These are phyloP conservation scores for Bacidia gigantensis DNA, from an alignment of 495 filamentous ascomycete species.

Conservation along the genomic window DNA sequence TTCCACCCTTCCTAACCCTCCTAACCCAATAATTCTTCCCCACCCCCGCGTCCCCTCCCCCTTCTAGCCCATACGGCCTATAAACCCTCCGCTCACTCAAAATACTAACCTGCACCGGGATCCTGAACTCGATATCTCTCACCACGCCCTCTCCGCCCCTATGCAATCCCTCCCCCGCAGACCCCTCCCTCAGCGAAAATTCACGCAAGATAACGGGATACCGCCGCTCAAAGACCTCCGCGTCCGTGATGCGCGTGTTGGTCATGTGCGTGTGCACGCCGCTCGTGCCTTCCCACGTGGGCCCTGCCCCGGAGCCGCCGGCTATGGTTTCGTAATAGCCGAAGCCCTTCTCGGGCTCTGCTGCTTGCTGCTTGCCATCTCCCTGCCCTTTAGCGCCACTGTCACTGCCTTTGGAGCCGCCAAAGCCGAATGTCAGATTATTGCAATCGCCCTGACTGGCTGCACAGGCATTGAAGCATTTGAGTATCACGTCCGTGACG, in stretches of 20 bases:
- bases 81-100: slow-evolving; percentile 78
- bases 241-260: slow-evolving; percentile 95
- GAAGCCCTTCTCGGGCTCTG: slow-evolving; percentile 75
- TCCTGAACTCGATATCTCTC: slow-evolving; percentile 87
- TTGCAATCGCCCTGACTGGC: slow-evolving; percentile 90
- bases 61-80: slow-evolving; percentile 74
- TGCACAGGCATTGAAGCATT: slow-evolving; percentile 79
- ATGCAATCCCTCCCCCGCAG: slow-evolving; percentile 60
- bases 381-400: not conserved
- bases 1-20: slow-evolving; percentile 34
- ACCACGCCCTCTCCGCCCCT: slow-evolving; percentile 81
- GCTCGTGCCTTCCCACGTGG: slow-evolving; percentile 74
- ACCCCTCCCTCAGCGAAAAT: slow-evolving; percentile 63
- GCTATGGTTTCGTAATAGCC: slow-evolving; percentile 87
- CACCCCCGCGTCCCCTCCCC: slow-evolving; percentile 66
- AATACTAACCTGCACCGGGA: slow-evolving; percentile 78
- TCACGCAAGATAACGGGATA: slow-evolving; percentile 80
- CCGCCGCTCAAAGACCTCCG: slow-evolving; percentile 86
- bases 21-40: slow-evolving; percentile 83
- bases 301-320: slow-evolving; percentile 78
- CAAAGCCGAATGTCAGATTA: slow-evolving; percentile 47
- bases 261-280: slow-evolving; percentile 98
- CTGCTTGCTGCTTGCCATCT: slow-evolving; percentile 22
- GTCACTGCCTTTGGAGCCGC: slow-evolving; percentile 18
- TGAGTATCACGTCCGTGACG: slow-evolving; percentile 66